A percentile compares a stretch with the other conserved stretches of the same genome.
Conservation (phyloP, 2,329 filamentous ascomycete genomes). For the Ophiostoma ips region DNA sequence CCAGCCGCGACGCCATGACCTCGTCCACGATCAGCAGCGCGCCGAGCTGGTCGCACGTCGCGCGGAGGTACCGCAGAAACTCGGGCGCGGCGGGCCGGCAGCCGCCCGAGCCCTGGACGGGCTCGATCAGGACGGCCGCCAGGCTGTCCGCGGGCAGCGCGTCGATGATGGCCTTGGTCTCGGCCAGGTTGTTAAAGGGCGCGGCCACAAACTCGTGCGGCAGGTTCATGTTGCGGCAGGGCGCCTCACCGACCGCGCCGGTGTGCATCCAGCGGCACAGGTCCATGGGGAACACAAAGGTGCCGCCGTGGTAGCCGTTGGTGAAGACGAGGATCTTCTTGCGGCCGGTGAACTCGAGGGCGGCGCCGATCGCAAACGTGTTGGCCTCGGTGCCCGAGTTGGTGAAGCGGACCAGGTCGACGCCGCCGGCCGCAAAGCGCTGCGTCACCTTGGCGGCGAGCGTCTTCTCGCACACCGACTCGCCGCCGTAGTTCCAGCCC, state of each 20-base stretch:
- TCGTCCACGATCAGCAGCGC: slow-evolving; percentile 53
- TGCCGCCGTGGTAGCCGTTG: slow-evolving; percentile 37
- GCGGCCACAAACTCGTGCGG: slow-evolving; percentile 42
- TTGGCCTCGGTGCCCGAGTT: slow-evolving; percentile 55
- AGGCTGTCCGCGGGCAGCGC: slow-evolving; percentile 27
- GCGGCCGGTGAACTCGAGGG: slow-evolving; percentile 29
- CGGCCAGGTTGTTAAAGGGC: slow-evolving; percentile 44
- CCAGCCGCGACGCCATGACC: slow-evolving; percentile 51
- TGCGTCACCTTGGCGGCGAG: slow-evolving; percentile 36
- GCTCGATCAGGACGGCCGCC: slow-evolving; percentile 52
- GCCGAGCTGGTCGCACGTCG: slow-evolving; percentile 6
- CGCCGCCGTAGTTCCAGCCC: slow-evolving; percentile 41
- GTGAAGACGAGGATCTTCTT: slow-evolving; percentile 37
- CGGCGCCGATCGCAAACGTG: slow-evolving; percentile 39
- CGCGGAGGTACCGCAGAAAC: slow-evolving; percentile 31
- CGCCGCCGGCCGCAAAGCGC: slow-evolving; percentile 28
- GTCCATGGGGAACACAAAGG: slow-evolving; percentile 20
- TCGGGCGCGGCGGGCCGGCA: slow-evolving; percentile 32
- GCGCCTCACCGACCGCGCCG: slow-evolving; percentile 16
- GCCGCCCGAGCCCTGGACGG: slow-evolving; percentile 48
- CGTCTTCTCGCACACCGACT: slow-evolving; percentile 33
- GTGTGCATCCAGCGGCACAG: slow-evolving; percentile 11
- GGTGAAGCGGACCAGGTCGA: slow-evolving; percentile 44
- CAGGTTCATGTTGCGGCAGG: slow-evolving; percentile 31
- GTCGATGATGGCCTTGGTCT: slow-evolving; percentile 28